Evolutionary conservation across 257 asterid genomes (phyloP), one percentile per base, ranked within the genome.

Genomic region (Apocynum venetum): DNA sequence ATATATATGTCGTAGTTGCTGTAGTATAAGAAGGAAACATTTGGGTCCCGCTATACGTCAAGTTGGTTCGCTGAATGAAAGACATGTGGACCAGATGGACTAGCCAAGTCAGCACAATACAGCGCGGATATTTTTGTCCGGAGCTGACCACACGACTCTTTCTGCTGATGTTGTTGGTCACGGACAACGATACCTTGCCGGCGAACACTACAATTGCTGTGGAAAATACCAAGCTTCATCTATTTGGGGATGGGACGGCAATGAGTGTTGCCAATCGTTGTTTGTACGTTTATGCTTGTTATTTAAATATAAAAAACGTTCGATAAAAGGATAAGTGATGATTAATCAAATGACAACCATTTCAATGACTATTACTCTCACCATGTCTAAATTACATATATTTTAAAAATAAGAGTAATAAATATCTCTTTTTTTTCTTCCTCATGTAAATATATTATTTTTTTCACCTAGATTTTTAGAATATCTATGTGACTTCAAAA

Each of bases 141-240:
- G 49, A 36, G 57, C 75, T 65, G 77, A 53, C 74, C 63, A 13
- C 57, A 11, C 31, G 41, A 48, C 71, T 63, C 65, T 51, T 72
- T 76, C 76, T 47, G 63, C 67, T 51, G 76, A 59, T 75, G 61
- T 41, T 71, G 72, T 65, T 72, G 79, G 80, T 81, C 85, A 79
- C 77, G 72, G 79, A 79, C 79, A 83, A 60, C 80, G 80, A 75
- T 78, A 41, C 75, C 80, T 72, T 20, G 89, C 89, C 85, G 85
- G 84, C 84, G 78, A 38, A 40, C 61, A 35, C 80, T 74, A 81
- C 51, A 65, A 4, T 64, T 57, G 52, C 60, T 60, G 31, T 14
- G 51, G 17, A 47, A 70, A 69, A 69, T 38, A 35, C 61, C 49
- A 6, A 57, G 65, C 44, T 71, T 71, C 52, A 3, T 60, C 12